Conservation (phyloP, 1,284 basidiomycete genomes). For the Ganoderma meredithae region DNA sequence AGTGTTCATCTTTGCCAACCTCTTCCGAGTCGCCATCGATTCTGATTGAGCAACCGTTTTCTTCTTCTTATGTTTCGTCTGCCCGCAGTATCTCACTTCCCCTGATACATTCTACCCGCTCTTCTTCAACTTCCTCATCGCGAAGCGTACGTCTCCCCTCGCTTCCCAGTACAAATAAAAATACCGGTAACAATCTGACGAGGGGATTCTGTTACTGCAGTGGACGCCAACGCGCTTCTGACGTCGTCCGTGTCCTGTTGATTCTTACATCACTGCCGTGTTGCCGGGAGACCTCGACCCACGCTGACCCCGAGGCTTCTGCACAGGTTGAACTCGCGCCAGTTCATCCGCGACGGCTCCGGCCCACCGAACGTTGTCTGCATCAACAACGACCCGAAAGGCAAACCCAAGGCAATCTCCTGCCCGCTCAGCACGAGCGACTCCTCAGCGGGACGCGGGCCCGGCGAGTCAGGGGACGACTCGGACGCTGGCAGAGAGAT, state of each 20-base stretch:
- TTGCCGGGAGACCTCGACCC: background rate
- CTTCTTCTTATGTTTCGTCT: background rate
- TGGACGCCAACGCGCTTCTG: conserved; percentile 2
- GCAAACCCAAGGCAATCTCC: background rate
- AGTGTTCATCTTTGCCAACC: background rate
- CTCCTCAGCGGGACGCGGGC: background rate
- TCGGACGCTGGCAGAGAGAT: background rate
- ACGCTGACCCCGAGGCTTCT: background rate
- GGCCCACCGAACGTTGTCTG: background rate
- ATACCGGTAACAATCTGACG: background rate
- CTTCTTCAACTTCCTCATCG: conserved; percentile 4
- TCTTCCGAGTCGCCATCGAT: background rate
- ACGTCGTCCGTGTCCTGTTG: background rate
- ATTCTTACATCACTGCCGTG: no score
- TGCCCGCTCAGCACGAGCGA: background rate
- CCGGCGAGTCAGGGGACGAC: no score
- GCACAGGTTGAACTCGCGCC: background rate
- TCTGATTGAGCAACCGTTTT: background rate
- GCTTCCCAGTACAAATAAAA: background rate
- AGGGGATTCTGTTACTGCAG: background rate
- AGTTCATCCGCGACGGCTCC: background rate
- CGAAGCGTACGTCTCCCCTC: background rate
- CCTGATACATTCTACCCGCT: conserved; percentile 2
- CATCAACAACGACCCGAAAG: background rate
- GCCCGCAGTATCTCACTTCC: background rate